These are phyloP conservation scores for Pleurotus eryngii DNA, from an alignment of 768 basidiomycete species.

Conservation along the genomic window DNA sequence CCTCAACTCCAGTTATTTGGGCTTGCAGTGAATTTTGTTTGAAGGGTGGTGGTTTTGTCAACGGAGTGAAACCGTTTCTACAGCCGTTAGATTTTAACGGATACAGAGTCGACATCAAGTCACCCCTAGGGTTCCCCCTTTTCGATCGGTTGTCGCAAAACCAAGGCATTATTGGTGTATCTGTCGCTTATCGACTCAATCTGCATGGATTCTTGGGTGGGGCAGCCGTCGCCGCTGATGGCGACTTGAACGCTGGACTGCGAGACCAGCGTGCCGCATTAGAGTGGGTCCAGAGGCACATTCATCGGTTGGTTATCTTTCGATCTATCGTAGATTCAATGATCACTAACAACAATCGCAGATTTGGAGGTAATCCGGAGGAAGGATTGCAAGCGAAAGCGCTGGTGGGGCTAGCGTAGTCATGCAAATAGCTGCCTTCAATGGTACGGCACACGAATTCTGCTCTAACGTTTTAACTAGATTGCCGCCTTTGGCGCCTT, in stretches of 20 bases:
- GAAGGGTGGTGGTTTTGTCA: conserved; percentile 42
- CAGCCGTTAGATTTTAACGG: not conserved
- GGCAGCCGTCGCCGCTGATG: conserved; percentile 29
- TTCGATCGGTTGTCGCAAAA: conserved; percentile 45
- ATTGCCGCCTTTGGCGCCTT: no score
- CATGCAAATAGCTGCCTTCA: conserved; percentile 43
- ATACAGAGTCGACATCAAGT: conserved; percentile 17
- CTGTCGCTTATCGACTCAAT: conserved; percentile 28
- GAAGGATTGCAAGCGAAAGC: conserved; percentile 32
- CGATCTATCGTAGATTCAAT: not conserved
- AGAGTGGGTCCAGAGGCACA: conserved; percentile 38
- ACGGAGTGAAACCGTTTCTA: conserved; percentile 20
- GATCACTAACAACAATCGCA: not conserved
- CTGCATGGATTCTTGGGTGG: conserved; percentile 29
- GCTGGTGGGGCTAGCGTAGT: conserved; percentile 42
- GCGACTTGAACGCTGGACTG: conserved; percentile 36
- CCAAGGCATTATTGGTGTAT: conserved; percentile 30
- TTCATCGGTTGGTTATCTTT: conserved; percentile 10
- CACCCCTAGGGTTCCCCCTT: conserved; percentile 44
- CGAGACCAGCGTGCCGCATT: conserved; percentile 38
- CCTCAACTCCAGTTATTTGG: no score
- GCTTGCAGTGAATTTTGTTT: not conserved
- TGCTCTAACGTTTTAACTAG: no score
- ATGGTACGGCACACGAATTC: conserved; percentile 22
- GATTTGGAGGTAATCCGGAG: conserved; percentile 31